A percentile compares a stretch with the other conserved stretches of the same genome.
These are phyloP conservation scores for Aspergillus sclerotioniger DNA, from an alignment of 495 filamentous ascomycete species.

Conservation along the genomic window DNA sequence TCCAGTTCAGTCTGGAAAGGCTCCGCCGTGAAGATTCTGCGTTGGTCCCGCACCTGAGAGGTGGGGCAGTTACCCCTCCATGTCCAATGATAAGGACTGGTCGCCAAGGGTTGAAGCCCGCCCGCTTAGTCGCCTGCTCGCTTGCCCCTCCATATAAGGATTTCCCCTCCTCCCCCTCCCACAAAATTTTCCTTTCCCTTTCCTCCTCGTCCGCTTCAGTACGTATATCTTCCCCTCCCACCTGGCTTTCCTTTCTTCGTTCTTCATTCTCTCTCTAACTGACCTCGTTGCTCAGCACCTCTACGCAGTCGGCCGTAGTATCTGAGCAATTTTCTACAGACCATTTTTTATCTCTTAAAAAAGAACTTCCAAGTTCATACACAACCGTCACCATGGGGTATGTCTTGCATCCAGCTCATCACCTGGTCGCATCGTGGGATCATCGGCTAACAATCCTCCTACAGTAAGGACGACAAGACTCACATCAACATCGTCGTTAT, in stretches of 20 bases:
- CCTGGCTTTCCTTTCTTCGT: slow-evolving; percentile 18
- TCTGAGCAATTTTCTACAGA: slow-evolving; percentile 44
- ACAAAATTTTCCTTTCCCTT: slow-evolving; percentile 41
- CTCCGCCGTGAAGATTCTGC: slow-evolving; percentile 41
- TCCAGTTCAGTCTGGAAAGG: slow-evolving; percentile 7
- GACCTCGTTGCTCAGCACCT: slow-evolving; percentile 44
- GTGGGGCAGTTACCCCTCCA: slow-evolving; percentile 26
- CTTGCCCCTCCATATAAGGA: slow-evolving; percentile 56
- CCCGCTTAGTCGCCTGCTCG: slow-evolving; percentile 45
- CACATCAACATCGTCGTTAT: slow-evolving; percentile 99
- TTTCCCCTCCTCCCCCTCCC: slow-evolving; percentile 47
- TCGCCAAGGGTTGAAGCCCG: slow-evolving; percentile 43
- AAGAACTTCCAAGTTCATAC: slow-evolving; percentile 45
- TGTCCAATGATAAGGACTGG: slow-evolving; percentile 29
- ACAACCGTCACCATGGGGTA: slow-evolving; percentile 54
- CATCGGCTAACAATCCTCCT: slow-evolving; percentile 15
- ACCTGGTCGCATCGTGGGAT: neutral
- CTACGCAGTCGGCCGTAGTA: slow-evolving; percentile 52
- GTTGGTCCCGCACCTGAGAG: slow-evolving; percentile 25
- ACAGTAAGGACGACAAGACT: slow-evolving; percentile 78
- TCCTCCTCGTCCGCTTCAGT: slow-evolving; percentile 49
- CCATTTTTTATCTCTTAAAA: slow-evolving; percentile 44
- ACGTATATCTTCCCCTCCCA: slow-evolving; percentile 43
- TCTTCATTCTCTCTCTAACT: slow-evolving; percentile 36
- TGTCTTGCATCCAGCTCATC: slow-evolving; percentile 18